These are phyloP conservation scores for Fusarium camptoceras DNA, from an alignment of 2,329 filamentous ascomycete genomes.

Conservation along the genomic window DNA sequence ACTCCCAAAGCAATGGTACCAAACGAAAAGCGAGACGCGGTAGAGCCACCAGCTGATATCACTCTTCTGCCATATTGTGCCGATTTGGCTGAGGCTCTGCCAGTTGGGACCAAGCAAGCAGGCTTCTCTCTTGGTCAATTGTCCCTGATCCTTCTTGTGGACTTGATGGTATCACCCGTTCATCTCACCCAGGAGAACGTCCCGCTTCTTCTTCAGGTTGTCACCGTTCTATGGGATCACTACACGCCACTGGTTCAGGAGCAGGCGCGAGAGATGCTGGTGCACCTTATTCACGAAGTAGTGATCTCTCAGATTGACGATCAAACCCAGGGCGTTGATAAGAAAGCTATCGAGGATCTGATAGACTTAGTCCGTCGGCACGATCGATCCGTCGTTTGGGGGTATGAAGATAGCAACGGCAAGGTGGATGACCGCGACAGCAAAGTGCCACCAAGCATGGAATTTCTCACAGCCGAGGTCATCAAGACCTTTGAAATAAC, in stretches of 20 bases:
- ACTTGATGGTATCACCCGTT: conserved; percentile 93
- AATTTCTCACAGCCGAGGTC: conserved; percentile 82
- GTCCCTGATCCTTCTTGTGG: conserved; percentile 91
- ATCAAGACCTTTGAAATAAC: conserved; percentile 86
- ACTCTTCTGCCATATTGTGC: conserved; percentile 87
- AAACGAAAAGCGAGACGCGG: conserved; percentile 79
- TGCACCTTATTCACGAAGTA: conserved; percentile 95
- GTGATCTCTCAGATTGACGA: conserved; percentile 85
- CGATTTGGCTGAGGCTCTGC: conserved; percentile 81
- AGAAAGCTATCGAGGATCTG: conserved; percentile 84
- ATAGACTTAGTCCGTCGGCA: conserved; percentile 89
- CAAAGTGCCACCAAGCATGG: conserved; percentile 90
- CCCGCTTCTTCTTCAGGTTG: conserved; percentile 87
- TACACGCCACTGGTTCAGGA: conserved; percentile 96
- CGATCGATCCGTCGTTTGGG: conserved; percentile 88
- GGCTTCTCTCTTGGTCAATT: conserved; percentile 94
- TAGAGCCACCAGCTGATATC: conserved; percentile 78
- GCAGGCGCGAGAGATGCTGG: conserved; percentile 96
- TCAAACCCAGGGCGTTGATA: conserved; percentile 69
- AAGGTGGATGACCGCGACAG: conserved; percentile 78
- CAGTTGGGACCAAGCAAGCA: conserved; percentile 89
- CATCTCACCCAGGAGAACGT: conserved; percentile 83
- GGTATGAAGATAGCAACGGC: conserved; percentile 91
- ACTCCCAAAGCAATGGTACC: conserved; percentile 97
- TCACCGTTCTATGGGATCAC: conserved; percentile 96